phyloP scores from a whole-genome alignment of 108 stramenopile genomes.

The Stephanodiscus triporus region DNA sequence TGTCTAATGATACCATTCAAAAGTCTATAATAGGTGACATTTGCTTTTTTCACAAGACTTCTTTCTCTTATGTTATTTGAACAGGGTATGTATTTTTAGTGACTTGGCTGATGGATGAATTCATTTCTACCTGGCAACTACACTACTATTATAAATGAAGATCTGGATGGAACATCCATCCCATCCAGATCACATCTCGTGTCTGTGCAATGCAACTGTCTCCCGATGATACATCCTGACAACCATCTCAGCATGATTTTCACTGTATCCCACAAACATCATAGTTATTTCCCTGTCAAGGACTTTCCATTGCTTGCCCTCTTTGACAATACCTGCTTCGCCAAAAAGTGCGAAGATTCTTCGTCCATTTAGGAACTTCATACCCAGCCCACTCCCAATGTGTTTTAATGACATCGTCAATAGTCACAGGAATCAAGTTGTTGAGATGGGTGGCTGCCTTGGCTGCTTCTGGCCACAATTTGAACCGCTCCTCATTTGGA shows the following conservation, averaged over 20 bases:
- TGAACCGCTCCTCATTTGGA: no score
- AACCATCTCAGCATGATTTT: conserved; percentile 14
- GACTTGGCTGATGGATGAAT: background rate
- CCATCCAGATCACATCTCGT: conserved; percentile 44
- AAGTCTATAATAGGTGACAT: background rate
- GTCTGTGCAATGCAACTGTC: conserved; percentile 17
- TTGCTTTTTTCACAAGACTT: background rate
- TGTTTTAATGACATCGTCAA: background rate
- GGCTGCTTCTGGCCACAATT: no score
- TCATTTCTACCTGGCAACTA: background rate
- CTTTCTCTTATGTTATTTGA: background rate
- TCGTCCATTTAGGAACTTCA: background rate
- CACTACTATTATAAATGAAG: no score
- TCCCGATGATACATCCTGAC: conserved; percentile 34
- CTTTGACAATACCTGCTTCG: conserved; percentile 29
- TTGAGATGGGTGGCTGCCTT: no score
- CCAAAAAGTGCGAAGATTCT: conserved; percentile 23
- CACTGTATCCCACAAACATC: no score
- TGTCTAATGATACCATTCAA: background rate
- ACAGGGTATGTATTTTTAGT: background rate
- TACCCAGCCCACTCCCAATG: background rate
- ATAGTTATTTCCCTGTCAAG: no score
- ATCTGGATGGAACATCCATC: conserved; percentile 40
- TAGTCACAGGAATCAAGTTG: background rate
- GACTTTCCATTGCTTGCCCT: conserved; percentile 14